phyloP scores from a whole-genome alignment of 257 asterid genomes.

The Marsdenia floribunda region DNA sequence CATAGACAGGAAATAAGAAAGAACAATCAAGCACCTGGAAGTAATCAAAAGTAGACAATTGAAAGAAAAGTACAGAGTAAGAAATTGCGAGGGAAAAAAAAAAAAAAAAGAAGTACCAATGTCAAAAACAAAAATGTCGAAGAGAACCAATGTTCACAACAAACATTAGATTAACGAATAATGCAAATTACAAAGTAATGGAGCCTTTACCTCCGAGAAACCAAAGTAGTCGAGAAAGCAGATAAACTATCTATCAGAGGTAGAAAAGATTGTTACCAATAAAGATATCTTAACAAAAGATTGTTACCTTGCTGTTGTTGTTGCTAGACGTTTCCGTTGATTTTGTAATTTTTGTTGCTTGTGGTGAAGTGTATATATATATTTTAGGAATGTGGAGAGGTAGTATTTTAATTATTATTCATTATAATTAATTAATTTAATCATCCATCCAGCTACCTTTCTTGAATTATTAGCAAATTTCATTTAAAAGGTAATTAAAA shows the following conservation, averaged over 20 bases:
- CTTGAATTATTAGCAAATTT: too few species aligned
- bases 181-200: neutral
- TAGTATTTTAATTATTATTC: too few species aligned
- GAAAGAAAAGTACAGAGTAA: neutral
- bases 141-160: slow-evolving; percentile 36
- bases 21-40: neutral
- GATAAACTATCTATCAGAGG: slow-evolving; percentile 8
- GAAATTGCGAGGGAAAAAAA: neutral
- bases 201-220: slow-evolving; percentile 43
- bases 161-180: neutral
- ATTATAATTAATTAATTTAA: too few species aligned
- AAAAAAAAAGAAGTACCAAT: slow-evolving; percentile 40
- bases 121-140: slow-evolving; percentile 66
- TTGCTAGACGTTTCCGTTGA: too few species aligned
- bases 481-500: too few species aligned
- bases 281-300: too few species aligned
- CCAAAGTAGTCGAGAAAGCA: neutral
- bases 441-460: too few species aligned
- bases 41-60: neutral
- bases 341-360: too few species aligned
- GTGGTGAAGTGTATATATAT: too few species aligned
- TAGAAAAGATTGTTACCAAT: too few species aligned
- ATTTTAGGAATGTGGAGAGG: too few species aligned
- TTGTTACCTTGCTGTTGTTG: too few species aligned
- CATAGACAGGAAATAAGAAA: neutral